Evolutionary conservation across 1,284 basidiomycete genomes (phyloP), one percentile per base, ranked within the genome.

Genomic region (Trametes versicolor): DNA sequence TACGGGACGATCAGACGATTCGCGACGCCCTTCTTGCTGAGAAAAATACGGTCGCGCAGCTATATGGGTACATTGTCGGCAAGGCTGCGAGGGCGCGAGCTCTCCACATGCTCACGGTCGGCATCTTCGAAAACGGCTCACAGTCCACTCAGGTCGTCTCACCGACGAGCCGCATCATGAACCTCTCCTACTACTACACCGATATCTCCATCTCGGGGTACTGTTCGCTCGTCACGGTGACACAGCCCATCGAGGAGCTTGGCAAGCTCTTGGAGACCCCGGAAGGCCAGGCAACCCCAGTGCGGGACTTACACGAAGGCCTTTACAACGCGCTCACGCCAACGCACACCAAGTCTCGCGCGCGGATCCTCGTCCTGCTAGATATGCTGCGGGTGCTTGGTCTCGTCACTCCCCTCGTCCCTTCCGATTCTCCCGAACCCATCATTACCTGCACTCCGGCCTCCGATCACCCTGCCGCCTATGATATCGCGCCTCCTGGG

Each of bases 41-140:
- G 72, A 82, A 84, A 58, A 85, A 85, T 56, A 90, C 90, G 0
- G 70, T 89, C 19, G 83, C 85, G 7, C 92, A 94, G 69, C 66
- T 85, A 37, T 91, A 91, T 72, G 92, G 92, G 17, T 92, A 85
- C 72, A 82, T 90, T 51, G 79, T 85, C 25, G 91, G 88, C 13
- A 89, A 86, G 71, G 83, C 83, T 37, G 77, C 86, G 10, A 84
- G 93, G 47, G 85, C 87, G 13, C 85, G 86, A 39, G 81, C 85
- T 63, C 77, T 94, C 2, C 91, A 94, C 74, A 75, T 90, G n/a
- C 77, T 81, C 50, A 77, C 79, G 19, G 76, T 90, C 36, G 74
- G 78, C n/a, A 77, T 82, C 7, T 81, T 93, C 49, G 81, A 85
- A 69, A 73, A 74, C 7, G 61, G 67, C 1, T 66, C 71, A 34